A percentile compares a stretch with the other conserved stretches of the same genome.
Conservation (phyloP, 345 rosid species). For the Moricandia moricandioides region DNA sequence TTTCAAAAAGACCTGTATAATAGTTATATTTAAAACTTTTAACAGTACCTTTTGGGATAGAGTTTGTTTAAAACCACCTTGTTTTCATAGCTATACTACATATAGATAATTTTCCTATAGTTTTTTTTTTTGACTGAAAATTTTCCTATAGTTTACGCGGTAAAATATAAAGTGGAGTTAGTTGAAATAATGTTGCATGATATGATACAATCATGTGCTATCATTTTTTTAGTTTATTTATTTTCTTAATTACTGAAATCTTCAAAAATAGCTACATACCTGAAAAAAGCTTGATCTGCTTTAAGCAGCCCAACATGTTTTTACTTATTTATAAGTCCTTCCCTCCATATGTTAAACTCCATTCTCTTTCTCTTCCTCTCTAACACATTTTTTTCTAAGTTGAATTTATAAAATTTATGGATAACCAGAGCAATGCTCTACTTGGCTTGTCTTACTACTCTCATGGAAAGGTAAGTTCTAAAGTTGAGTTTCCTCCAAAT, state of each 20-base stretch:
- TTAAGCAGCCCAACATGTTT: constrained; percentile 15
- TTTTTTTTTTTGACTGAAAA: too few species aligned
- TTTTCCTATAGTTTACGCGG: constrained; percentile 15
- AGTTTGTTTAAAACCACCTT: not conserved
- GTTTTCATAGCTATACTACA: not conserved
- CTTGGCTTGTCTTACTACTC: constrained; percentile 59
- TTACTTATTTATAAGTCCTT: constrained; percentile 24
- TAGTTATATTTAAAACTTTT: not conserved
- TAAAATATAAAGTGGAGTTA: constrained; percentile 23
- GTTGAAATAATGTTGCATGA: constrained; percentile 31
- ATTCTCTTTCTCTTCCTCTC: constrained; percentile 1
- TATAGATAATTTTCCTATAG: not conserved
- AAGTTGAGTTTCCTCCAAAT: constrained; percentile 7
- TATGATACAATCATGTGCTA: constrained; percentile 38
- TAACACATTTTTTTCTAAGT: not conserved
- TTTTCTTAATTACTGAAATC: constrained; percentile 29
- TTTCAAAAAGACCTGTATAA: not conserved
- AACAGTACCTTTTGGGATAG: not conserved
- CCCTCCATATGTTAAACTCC: constrained; percentile 14
- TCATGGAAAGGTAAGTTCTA: constrained; percentile 67
- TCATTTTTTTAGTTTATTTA: constrained; percentile 6
- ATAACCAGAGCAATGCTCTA: constrained; percentile 54
- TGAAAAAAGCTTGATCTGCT: constrained; percentile 35
- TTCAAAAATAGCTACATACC: constrained; percentile 29
- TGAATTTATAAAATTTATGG: constrained; percentile 45